Conservation (phyloP, 345 rosid genomes). For the Eutrema japonicum region DNA sequence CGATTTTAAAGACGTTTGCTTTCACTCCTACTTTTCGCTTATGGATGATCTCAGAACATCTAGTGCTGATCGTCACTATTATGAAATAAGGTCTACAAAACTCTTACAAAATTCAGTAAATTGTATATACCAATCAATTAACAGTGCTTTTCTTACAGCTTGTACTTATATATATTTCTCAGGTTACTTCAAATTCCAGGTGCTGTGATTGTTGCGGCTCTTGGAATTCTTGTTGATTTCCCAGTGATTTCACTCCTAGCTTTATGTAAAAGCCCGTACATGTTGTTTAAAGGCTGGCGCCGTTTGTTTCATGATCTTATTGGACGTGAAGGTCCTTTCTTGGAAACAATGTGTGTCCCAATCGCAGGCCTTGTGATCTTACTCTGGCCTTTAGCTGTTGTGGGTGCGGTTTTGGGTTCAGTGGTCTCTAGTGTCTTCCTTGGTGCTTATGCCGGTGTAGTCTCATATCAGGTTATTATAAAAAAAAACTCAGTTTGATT, state of each 20-base stretch:
- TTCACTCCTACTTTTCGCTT: constrained; percentile 70
- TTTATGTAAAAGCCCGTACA: constrained; percentile 79
- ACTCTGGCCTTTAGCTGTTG: constrained; percentile 96
- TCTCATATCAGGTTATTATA: constrained; percentile 60
- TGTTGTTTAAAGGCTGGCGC: constrained; percentile 95
- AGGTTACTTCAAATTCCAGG: constrained; percentile 78
- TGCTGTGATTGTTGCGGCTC: constrained; percentile 60
- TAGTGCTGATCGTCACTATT: constrained; percentile 60
- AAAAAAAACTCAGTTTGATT: background rate
- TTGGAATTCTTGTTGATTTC: constrained; percentile 73
- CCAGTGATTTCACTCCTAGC: constrained; percentile 74
- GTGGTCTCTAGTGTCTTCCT: constrained; percentile 76
- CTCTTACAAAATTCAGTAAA: background rate
- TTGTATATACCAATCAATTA: background rate
- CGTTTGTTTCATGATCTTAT: constrained; percentile 92
- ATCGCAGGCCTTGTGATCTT: constrained; percentile 93
- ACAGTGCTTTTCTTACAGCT: constrained; percentile 14
- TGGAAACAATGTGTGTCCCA: constrained; percentile 97
- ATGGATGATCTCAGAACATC: constrained; percentile 71
- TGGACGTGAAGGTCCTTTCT: constrained; percentile 98
- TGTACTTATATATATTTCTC: constrained; percentile 26
- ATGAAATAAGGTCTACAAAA: constrained; percentile 77
- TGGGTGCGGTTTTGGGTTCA: constrained; percentile 85
- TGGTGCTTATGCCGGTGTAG: constrained; percentile 79
- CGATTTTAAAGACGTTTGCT: constrained; percentile 78